phyloP scores from a whole-genome alignment of 2,329 filamentous ascomycete species.

The Colletotrichum tanaceti region DNA sequence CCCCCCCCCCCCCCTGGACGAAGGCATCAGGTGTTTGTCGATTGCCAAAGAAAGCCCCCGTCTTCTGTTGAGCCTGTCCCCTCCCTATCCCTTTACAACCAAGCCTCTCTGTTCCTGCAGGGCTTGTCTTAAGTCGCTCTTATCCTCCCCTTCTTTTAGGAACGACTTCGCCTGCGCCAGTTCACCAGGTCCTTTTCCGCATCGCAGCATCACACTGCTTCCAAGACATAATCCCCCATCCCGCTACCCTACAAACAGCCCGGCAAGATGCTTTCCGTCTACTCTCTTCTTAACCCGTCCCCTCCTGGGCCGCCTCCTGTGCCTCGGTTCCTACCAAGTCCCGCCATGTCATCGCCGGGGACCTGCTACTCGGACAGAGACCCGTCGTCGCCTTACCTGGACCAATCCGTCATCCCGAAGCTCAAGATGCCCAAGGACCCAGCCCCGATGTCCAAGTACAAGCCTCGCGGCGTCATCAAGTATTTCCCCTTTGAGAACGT shows the following conservation, averaged over 20 bases:
- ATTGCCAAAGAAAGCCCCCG: conserved; percentile 24
- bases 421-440: conserved; percentile 75
- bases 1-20: conserved; percentile 31
- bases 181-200: conserved; percentile 30
- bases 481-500: conserved; percentile 79
- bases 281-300: conserved; percentile 74
- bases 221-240: conserved; percentile 36
- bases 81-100: conserved; percentile 4
- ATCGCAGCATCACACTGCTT: conserved; percentile 35
- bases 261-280: conserved; percentile 71
- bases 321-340: conserved; percentile 57
- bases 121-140: conserved; percentile 48
- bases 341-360: conserved; percentile 52
- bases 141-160: conserved; percentile 41
- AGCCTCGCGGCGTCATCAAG: conserved; percentile 74
- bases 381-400: conserved; percentile 42
- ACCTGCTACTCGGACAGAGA: conserved; percentile 50
- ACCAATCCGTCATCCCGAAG: conserved; percentile 52
- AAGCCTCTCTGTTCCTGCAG: conserved; percentile 44
- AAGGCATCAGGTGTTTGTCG: conserved; percentile 35
- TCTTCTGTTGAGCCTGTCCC: conserved; percentile 39
- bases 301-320: conserved; percentile 56
- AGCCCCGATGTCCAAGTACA: conserved; percentile 70
- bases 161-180: conserved; percentile 25
- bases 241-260: conserved; percentile 37